phyloP scores from a whole-genome alignment of 352 stramenopile genomes.

The Halophytophthora polymorphica region DNA sequence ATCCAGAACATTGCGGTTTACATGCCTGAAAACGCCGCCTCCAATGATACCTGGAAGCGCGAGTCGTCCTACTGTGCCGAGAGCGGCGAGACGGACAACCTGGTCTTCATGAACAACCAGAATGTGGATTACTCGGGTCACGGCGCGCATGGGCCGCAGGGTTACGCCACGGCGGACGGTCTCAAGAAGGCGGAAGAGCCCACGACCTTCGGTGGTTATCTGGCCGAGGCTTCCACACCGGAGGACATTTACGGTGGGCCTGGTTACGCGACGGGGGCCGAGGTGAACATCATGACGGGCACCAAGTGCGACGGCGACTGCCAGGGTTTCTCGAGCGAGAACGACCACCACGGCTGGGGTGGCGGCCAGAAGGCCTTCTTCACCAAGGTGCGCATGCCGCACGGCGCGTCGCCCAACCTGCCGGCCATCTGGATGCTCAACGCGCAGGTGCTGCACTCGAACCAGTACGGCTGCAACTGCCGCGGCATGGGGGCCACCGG shows the following conservation, averaged over 20 bases:
- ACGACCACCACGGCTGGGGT: conserved; percentile 60
- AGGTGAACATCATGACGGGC: conserved; percentile 67
- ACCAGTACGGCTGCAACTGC: conserved; percentile 71
- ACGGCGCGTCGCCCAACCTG: conserved; percentile 26
- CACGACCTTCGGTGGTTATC: conserved; percentile 35
- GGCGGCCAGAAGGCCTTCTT: conserved; percentile 70
- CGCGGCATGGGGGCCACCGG: conserved; percentile 46
- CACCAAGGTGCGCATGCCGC: conserved; percentile 53
- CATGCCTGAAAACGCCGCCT: conserved; percentile 11
- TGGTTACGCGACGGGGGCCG: conserved; percentile 42
- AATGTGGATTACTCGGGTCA: conserved; percentile 57
- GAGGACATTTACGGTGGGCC: conserved; percentile 31
- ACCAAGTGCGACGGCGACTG: conserved; percentile 42
- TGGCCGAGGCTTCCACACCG: conserved; percentile 43
- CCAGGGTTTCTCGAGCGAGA: conserved; percentile 27
- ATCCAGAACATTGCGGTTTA: conserved; percentile 69
- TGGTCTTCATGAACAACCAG: conserved; percentile 79
- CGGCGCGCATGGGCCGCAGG: conserved; percentile 43
- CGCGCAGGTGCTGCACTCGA: conserved; percentile 42
- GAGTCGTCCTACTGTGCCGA: conserved; percentile 53
- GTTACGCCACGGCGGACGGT: conserved; percentile 46
- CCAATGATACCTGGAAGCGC: conserved; percentile 34
- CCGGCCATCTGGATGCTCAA: conserved; percentile 68
- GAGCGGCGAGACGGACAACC: conserved; percentile 33
- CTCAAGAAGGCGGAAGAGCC: conserved; percentile 17